A percentile compares a stretch with the other conserved stretches of the same genome.
phyloP scores from a whole-genome alignment of 2,329 filamentous ascomycete species.

The Talaromyces sp. region DNA sequence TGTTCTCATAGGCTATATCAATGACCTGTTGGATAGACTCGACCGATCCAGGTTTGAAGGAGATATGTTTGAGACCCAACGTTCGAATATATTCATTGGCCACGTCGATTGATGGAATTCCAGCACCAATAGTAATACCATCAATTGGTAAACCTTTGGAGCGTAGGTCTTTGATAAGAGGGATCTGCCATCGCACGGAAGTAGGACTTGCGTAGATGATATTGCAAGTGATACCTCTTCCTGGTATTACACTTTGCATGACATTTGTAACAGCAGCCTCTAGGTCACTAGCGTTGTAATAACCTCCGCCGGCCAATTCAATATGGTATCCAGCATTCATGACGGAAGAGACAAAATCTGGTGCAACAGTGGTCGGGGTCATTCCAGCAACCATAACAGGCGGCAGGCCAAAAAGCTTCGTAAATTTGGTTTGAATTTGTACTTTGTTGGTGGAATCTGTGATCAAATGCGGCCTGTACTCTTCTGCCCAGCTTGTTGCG shows the following conservation, averaged over 20 bases:
- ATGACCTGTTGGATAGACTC: slow-evolving; percentile 86
- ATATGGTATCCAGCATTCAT: slow-evolving; percentile 94
- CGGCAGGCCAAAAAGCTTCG: slow-evolving; percentile 74
- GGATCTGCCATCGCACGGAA: slow-evolving; percentile 90
- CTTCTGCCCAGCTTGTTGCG: slow-evolving; percentile 95
- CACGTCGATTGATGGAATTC: slow-evolving; percentile 89
- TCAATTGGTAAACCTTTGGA: slow-evolving; percentile 86
- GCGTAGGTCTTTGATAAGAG: slow-evolving; percentile 72
- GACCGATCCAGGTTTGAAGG: slow-evolving; percentile 87
- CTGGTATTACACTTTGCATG: slow-evolving; percentile 75
- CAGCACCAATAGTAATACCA: slow-evolving; percentile 85
- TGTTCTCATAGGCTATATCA: slow-evolving; percentile 91
- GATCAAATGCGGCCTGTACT: slow-evolving; percentile 84
- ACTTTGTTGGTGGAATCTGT: slow-evolving; percentile 84
- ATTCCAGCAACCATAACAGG: slow-evolving; percentile 90
- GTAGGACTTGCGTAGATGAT: slow-evolving; percentile 87
- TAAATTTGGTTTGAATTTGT: slow-evolving; percentile 96
- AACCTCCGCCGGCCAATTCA: slow-evolving; percentile 83
- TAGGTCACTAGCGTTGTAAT: slow-evolving; percentile 79
- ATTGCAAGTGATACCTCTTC: slow-evolving; percentile 84
- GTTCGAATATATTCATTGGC: slow-evolving; percentile 93
- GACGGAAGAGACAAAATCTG: slow-evolving; percentile 89
- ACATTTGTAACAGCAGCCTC: slow-evolving; percentile 79
- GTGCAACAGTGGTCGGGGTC: slow-evolving; percentile 84
- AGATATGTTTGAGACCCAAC: slow-evolving; percentile 84